These are phyloP conservation scores for Dictyostelium citrinum DNA, from an alignment of 78 protist species.

Conservation along the genomic window DNA sequence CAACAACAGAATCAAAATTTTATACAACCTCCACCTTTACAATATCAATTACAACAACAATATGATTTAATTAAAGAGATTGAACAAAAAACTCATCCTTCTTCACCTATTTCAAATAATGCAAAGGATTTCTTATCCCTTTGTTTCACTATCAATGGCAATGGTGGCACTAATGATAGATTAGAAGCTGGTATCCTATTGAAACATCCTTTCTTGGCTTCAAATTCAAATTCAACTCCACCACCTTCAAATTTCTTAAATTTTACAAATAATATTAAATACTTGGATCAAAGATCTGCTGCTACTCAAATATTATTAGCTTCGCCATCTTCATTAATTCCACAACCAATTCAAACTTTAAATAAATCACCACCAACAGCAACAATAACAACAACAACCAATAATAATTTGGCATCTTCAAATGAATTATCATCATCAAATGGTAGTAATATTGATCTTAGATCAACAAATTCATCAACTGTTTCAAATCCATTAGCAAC, in stretches of 20 bases:
- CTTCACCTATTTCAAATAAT: background rate
- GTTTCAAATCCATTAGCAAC: background rate
- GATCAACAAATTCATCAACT: background rate
- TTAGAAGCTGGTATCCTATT: constrained; percentile 58
- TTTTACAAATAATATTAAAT: background rate
- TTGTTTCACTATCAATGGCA: constrained; percentile 8
- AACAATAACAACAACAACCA: background rate
- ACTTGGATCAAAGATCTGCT: background rate
- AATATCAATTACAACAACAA: background rate
- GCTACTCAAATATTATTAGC: background rate
- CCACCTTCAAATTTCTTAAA: constrained; percentile 18
- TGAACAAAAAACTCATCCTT: constrained; percentile 1
- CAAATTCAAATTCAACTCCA: background rate
- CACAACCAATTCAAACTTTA: background rate
- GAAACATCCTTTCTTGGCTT: constrained; percentile 51
- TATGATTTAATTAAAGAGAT: constrained; percentile 10
- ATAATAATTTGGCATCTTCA: background rate
- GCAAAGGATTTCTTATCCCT: constrained; percentile 36
- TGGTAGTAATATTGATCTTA: background rate
- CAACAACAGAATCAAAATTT: background rate
- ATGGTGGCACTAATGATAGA: background rate
- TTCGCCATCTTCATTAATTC: background rate
- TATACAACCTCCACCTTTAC: background rate
- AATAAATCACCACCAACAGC: background rate
- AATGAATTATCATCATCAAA: background rate